Percentiles rank a stretch among this genome's conserved stretches.
Conservation (phyloP, 345 rosid genomes). For the Gossypium thurberi region DNA sequence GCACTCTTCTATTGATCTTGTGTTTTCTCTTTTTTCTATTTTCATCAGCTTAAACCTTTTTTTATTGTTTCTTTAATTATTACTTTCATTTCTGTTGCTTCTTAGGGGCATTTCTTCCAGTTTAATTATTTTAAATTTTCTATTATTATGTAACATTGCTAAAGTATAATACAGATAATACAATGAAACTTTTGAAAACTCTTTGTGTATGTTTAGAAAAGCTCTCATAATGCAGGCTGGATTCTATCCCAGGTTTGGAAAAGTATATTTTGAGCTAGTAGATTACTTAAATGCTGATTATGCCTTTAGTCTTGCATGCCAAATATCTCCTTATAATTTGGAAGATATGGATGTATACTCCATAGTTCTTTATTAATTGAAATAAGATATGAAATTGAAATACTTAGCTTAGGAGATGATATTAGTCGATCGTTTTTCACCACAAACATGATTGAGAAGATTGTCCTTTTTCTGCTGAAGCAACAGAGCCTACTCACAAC, state of each 20-base stretch:
- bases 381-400: conserved; percentile 81
- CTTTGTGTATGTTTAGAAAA: conserved; percentile 13
- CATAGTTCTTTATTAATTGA: conserved; percentile 54
- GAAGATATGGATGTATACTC: conserved; percentile 62
- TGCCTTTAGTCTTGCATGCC: conserved; percentile 51
- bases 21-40: too few species aligned
- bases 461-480: too few species aligned
- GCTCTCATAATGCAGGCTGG: conserved; percentile 63
- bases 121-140: neutral
- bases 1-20: neutral
- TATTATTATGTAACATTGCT: neutral
- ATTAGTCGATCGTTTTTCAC: conserved; percentile 72
- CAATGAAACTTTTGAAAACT: too few species aligned
- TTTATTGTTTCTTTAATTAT: too few species aligned
- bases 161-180: neutral
- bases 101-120: neutral
- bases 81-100: neutral
- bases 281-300: conserved; percentile 51
- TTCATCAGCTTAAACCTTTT: too few species aligned
- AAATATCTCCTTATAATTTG: conserved; percentile 41
- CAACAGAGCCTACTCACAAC: too few species aligned
- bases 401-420: conserved; percentile 77
- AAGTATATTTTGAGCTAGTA: conserved; percentile 50
- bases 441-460: conserved; percentile 50
- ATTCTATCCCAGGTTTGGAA: conserved; percentile 50